Conservation (phyloP, 768 basidiomycete genomes). For the Sporobolomyces roseus region DNA sequence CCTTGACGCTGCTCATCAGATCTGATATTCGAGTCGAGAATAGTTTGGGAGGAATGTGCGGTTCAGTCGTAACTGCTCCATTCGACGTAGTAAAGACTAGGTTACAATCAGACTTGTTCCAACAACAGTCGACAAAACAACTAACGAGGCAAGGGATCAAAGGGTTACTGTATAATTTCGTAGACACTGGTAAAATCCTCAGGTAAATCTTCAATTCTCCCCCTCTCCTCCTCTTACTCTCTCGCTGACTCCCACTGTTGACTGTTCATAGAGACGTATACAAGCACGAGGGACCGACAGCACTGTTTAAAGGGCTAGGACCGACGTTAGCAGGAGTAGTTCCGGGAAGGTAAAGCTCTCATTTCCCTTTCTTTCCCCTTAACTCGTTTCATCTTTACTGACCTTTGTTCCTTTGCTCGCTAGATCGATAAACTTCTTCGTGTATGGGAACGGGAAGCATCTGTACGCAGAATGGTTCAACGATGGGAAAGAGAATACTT, state of each 20-base stretch:
- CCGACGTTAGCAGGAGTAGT: slow-evolving; percentile 91
- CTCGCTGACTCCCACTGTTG: background rate
- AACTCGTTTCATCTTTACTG: background rate
- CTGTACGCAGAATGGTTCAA: slow-evolving; percentile 73
- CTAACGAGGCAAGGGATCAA: slow-evolving; percentile 46
- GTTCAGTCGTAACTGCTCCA: slow-evolving; percentile 91
- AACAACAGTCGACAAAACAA: background rate
- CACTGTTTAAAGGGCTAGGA: slow-evolving; percentile 89
- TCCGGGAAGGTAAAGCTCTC: slow-evolving; percentile 63
- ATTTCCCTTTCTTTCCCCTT: background rate
- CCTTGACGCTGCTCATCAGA: background rate
- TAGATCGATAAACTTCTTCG: slow-evolving; percentile 90
- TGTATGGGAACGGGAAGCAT: slow-evolving; percentile 93
- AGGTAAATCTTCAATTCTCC: slow-evolving; percentile 58
- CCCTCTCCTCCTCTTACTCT: background rate
- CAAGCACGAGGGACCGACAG: slow-evolving; percentile 76
- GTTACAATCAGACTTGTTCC: slow-evolving; percentile 72
- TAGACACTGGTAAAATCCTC: slow-evolving; percentile 86
- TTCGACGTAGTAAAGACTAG: slow-evolving; percentile 99
- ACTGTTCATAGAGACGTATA: slow-evolving; percentile 59
- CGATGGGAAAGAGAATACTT: slow-evolving; percentile 71
- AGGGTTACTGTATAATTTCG: slow-evolving; percentile 81
- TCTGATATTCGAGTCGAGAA: background rate
- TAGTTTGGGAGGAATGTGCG: slow-evolving; percentile 95
- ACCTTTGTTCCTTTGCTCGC: background rate